Base-by-base conservation (phyloP, 2,329 filamentous ascomycete genomes). In the Colletotrichum lini region DNA sequence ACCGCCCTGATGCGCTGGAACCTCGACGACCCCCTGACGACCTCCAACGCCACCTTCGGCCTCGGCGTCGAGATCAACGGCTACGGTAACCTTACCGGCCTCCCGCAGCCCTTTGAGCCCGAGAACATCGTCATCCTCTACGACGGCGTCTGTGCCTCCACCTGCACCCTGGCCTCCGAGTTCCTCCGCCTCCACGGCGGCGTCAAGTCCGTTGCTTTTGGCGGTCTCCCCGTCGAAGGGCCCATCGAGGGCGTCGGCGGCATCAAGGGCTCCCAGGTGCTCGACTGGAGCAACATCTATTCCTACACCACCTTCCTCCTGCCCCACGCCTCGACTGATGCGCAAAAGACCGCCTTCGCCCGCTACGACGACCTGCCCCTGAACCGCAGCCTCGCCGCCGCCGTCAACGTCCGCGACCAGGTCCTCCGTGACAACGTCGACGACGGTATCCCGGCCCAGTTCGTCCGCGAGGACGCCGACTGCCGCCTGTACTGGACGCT, bases 91-190 rank as follows among this genome's bases (percentile, higher is more conserved):
- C 82, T 83, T 16, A 76, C 80, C 21, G 85, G 86, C 75, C 82
- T 86, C 53, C 81, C 84, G 0, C 81, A 84, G 73, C 89, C 88
- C 2, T 91, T 91, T 76, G 82, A 81, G 1, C 81, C 88, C 2
- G 86, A 90, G 68, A 85, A 91, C 76, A 86, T 91, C 54, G 82
- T 91, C 50, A 79, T 91, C 21, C 81, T 91, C n/a, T 85, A 87
- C 62, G 89, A 91, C 75, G 89, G 88, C 44, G 84, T 86, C 74
- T 91, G 89, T 77, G 86, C 86, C 26, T 90, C 87, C 0, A 88
- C 88, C 3, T 91, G 89, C 79, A 85, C 87, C 4, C 80, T 89
- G 4, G 89, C 89, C 72, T 83, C 84, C 13, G 86, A 90, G 73
- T 83, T 90, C 74, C 80, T 90, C 74, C 84, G 84, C 30, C 78